Evolutionary conservation across 2,329 filamentous ascomycete species (phyloP).

Genomic region (Colletotrichum karsti): DNA sequence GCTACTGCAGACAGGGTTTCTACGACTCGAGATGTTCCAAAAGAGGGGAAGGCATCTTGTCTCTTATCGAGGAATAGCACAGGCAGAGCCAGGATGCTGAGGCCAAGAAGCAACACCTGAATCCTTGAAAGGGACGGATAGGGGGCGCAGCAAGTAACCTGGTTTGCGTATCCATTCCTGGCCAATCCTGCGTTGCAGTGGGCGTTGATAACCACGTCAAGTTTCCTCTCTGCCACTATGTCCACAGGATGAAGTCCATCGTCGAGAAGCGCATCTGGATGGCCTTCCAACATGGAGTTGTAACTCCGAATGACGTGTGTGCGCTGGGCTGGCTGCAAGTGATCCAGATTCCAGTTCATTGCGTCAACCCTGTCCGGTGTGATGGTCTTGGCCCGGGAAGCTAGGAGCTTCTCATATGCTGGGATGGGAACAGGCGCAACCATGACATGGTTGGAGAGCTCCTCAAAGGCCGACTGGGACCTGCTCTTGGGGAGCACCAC

Average conservation of each 20-base stretch:
- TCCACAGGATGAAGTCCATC: constrained; percentile 55
- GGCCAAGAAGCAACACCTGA: constrained; percentile 34
- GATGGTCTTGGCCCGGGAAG: constrained; percentile 49
- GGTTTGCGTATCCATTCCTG: constrained; percentile 49
- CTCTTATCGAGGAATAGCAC: constrained; percentile 14
- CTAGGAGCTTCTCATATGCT: constrained; percentile 50
- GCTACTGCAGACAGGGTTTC: constrained; percentile 39
- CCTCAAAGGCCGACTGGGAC: constrained; percentile 6
- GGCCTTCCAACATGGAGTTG: constrained; percentile 55
- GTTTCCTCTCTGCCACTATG: constrained; percentile 50
- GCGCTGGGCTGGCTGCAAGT: constrained; percentile 47
- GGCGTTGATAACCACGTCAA: constrained; percentile 60
- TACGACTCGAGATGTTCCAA: constrained; percentile 24
- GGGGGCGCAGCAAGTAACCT: constrained; percentile 61
- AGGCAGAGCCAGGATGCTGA: constrained; percentile 26
- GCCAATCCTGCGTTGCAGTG: constrained; percentile 56
- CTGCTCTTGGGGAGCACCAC: constrained; percentile 27
- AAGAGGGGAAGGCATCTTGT: constrained; percentile 34
- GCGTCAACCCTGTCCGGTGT: constrained; percentile 55
- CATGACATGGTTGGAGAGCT: constrained; percentile 27
- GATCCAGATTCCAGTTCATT: constrained; percentile 61
- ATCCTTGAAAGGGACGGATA: constrained; percentile 43
- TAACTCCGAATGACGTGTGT: constrained; percentile 60
- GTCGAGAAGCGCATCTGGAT: constrained; percentile 52
- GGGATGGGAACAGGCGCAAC: constrained; percentile 57